Evolutionary conservation across 257 asterid genomes (phyloP).

Genomic region (Fraxinus americana): DNA sequence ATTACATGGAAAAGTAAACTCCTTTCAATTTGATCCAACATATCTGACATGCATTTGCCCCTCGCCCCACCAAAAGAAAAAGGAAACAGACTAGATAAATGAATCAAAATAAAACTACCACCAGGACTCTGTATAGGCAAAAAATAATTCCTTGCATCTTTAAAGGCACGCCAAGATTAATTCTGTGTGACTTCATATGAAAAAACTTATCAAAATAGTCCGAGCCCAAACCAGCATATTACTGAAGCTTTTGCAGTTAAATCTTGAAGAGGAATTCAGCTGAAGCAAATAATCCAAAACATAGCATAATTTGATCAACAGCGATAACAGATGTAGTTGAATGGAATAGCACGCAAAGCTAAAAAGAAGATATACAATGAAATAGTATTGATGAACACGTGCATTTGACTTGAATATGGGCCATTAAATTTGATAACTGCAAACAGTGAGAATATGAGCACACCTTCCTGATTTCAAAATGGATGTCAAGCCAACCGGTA

Average conservation of each 20-base stretch:
- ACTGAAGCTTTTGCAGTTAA: background rate
- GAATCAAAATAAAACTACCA: background rate
- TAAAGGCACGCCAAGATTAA: background rate
- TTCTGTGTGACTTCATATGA: background rate
- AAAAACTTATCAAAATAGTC: background rate
- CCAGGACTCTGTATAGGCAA: background rate
- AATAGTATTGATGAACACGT: conserved; percentile 4
- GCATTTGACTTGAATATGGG: conserved; percentile 16
- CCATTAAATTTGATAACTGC: conserved; percentile 7
- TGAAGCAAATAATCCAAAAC: background rate
- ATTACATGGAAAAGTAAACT: background rate
- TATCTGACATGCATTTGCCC: background rate
- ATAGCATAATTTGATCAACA: background rate
- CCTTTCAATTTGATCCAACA: background rate
- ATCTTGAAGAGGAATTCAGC: background rate
- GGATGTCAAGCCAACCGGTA: conserved; percentile 63
- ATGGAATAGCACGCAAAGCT: background rate
- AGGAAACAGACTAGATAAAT: background rate
- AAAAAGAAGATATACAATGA: conserved; percentile 14
- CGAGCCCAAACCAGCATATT: background rate
- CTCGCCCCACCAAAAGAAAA: background rate
- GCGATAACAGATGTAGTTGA: background rate
- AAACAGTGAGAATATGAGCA: conserved; percentile 1
- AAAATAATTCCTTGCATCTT: background rate
- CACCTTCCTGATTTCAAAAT: conserved; percentile 83